Conservation (phyloP, 345 rosid genomes). For the Laguncularia racemosa region DNA sequence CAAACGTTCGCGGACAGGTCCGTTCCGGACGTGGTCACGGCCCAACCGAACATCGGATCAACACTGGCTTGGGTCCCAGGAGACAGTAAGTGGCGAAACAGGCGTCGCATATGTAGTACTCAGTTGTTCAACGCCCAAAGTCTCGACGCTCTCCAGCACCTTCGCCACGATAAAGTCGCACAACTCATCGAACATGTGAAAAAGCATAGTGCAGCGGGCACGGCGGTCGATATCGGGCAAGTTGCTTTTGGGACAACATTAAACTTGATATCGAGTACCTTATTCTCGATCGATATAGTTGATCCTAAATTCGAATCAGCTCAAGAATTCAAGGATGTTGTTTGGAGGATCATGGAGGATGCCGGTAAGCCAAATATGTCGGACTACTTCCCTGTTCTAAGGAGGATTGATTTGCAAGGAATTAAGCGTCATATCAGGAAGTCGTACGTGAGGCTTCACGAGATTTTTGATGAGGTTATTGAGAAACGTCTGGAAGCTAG, state of each 20-base stretch:
- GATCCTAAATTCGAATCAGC: neutral
- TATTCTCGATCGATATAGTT: conserved; percentile 13
- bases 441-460: neutral
- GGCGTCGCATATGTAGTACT: conserved; percentile 3
- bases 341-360: conserved; percentile 10
- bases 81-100: conserved; percentile 9
- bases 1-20: conserved; percentile 22
- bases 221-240: conserved; percentile 2
- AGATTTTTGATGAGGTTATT: conserved; percentile 2
- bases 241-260: conserved; percentile 9
- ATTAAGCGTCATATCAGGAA: neutral
- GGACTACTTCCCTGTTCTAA: conserved; percentile 5
- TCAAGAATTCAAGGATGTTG: conserved; percentile 8
- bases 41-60: neutral
- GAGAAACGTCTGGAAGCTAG: neutral
- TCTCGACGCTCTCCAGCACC: conserved; percentile 9
- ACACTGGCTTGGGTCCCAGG: conserved; percentile 3
- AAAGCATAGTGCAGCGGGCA: neutral
- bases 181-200: conserved; percentile 6
- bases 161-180: conserved; percentile 10
- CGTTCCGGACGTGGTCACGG: neutral
- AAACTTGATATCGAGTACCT: conserved; percentile 11
- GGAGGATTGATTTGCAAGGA: conserved; percentile 11
- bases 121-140: conserved; percentile 10
- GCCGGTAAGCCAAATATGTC: conserved; percentile 10